Base-by-base conservation (phyloP, 805 yeast species). In the Spathaspora gorwiae region DNA sequence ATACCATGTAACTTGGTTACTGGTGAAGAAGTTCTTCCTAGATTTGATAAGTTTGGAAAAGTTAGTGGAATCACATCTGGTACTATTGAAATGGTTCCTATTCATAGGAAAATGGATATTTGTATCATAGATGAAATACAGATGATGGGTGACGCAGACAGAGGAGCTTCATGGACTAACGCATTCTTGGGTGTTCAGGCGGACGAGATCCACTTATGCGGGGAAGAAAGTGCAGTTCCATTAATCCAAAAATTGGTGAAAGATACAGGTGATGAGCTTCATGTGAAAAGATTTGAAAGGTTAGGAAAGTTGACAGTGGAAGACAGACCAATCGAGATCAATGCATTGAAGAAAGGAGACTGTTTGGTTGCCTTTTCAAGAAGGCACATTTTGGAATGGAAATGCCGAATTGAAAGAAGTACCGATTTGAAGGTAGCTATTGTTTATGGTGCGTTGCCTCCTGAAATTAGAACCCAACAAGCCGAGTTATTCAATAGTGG, bases 161-260 rank as follows among this genome's bases (percentile, higher is more conserved):
- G 99, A 51, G 99, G 99, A 0, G 81, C 87, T 68, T 95, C 97
- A 0, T 94, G 99, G 98, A 85, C 97, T 0, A 81, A 81, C 53
- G 97, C 96, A 0, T 68, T 94, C 1, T 67, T 94, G 31, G 98
- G 98, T 4, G 94, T 83, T 0, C 78, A 78, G 47, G 95, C 97
- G 4, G 80, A 80, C 45, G 96, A 89, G 51, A 70, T 94, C 2
- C 98, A 94, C 67, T 59, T 92, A 6, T 94, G 99, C 68, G 99
- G 99, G 34, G 99, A 94, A 60, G 85, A 80, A 44, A 79, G 94
- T 55, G 81, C 90, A 2, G 84, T 89, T n/a, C 80, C 83, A 0
- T 58, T 92, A 26, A 68, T 94, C 6, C 54, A 73, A 47, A 70
- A 76, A 46, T 65, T 94, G 26, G 81, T 80, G 1, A 61, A 70